Percentiles rank a stretch among this genome's conserved stretches.
Evolutionary conservation across 139 green algal genomes (phyloP).

Genomic region (Chlamydomonas urium): DNA sequence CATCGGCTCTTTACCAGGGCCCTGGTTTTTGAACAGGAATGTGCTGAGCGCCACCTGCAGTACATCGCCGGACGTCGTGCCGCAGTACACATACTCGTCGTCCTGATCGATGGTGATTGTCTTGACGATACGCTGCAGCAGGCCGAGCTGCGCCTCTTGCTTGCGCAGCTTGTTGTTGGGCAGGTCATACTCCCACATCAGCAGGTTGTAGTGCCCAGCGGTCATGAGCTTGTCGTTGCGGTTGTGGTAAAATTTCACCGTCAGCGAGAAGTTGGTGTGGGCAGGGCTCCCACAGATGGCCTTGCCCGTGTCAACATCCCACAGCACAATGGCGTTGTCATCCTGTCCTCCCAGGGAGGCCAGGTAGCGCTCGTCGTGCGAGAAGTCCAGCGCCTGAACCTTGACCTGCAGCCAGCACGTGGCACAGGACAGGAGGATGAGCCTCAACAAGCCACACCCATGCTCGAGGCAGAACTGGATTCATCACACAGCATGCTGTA

Average conservation of each 20-base stretch:
- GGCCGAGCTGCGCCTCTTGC: conserved; percentile 61
- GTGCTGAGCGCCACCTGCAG: conserved; percentile 43
- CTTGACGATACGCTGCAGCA: conserved; percentile 60
- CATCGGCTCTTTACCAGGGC: conserved; percentile 52
- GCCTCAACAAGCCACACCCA: too few relatives aligned
- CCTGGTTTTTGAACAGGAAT: conserved; percentile 59
- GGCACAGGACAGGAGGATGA: too few relatives aligned
- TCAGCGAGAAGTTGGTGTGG: conserved; percentile 55
- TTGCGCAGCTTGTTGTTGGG: conserved; percentile 68
- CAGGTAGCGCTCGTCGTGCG: conserved; percentile 57
- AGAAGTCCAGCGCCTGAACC: conserved; percentile 73
- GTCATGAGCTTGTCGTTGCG: conserved; percentile 62
- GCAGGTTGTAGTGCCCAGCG: conserved; percentile 62
- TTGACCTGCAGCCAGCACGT: conserved; percentile 77
- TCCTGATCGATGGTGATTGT: conserved; percentile 52
- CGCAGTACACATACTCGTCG: conserved; percentile 69
- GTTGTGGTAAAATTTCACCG: conserved; percentile 71
- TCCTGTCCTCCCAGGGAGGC: conserved; percentile 77
- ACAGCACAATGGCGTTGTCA: conserved; percentile 81
- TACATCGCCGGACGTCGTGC: conserved; percentile 72
- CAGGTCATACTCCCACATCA: conserved; percentile 72
- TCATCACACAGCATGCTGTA: too few relatives aligned
- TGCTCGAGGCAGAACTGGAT: too few relatives aligned
- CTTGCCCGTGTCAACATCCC: conserved; percentile 69
- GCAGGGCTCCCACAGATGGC: conserved; percentile 76